phyloP scores from a whole-genome alignment of 257 asterid species.

The Solanum chmielewskii region DNA sequence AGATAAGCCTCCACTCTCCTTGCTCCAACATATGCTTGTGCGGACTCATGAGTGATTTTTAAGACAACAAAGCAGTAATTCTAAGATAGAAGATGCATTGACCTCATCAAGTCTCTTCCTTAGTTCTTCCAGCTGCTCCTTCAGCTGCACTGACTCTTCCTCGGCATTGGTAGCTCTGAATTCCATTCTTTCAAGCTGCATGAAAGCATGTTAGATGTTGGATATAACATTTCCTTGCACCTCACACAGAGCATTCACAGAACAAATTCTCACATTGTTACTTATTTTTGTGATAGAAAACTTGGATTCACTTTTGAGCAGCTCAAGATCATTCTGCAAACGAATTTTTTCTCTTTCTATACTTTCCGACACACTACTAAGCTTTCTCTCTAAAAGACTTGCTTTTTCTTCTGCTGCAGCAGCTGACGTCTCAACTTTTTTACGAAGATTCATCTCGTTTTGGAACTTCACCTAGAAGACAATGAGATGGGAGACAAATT shows the following conservation, averaged over 20 bases:
- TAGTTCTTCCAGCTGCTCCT: slow-evolving; percentile 54
- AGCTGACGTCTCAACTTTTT: slow-evolving; percentile 66
- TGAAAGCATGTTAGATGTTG: slow-evolving; percentile 5
- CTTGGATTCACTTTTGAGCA: slow-evolving; percentile 76
- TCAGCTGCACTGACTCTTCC: slow-evolving; percentile 55
- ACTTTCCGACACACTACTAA: slow-evolving; percentile 50
- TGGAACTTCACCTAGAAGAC: slow-evolving; percentile 54
- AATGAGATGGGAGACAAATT: background rate
- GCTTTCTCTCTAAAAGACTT: slow-evolving; percentile 49
- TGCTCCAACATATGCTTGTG: background rate
- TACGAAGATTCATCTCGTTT: slow-evolving; percentile 65
- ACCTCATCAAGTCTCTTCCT: slow-evolving; percentile 64
- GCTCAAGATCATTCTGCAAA: slow-evolving; percentile 70
- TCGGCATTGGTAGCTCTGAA: slow-evolving; percentile 77
- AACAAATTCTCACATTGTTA: slow-evolving; percentile 51
- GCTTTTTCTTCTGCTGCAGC: slow-evolving; percentile 78
- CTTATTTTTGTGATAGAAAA: slow-evolving; percentile 59
- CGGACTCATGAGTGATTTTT: background rate
- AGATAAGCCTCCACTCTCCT: background rate
- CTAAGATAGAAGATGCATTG: slow-evolving; percentile 2
- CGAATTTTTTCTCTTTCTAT: slow-evolving; percentile 55
- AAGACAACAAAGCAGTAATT: background rate
- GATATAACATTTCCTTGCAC: background rate
- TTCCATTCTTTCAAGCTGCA: slow-evolving; percentile 83
- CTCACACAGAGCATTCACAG: background rate